A percentile compares a stretch with the other conserved stretches of the same genome.
Evolutionary conservation across 768 basidiomycete genomes (phyloP).

Genomic region (Trametes maxima): DNA sequence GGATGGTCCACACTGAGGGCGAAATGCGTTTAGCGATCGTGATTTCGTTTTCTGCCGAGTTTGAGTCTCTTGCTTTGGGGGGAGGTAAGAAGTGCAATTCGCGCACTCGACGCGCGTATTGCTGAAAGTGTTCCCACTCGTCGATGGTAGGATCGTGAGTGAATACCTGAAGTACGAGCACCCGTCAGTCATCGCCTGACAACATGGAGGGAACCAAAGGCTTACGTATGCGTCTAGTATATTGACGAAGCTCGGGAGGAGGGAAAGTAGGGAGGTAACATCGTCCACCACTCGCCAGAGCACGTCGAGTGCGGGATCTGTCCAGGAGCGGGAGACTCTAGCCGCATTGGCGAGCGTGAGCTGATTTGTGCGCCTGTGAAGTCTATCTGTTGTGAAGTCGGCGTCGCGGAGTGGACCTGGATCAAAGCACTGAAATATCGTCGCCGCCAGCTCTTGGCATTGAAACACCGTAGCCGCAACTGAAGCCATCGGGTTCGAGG

Average conservation of each 20-base stretch:
- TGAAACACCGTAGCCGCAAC: neutral
- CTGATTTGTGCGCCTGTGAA: neutral
- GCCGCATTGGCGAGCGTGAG: neutral
- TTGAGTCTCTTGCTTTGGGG: too few species aligned
- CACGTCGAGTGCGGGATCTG: slow-evolving; percentile 3
- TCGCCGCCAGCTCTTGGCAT: neutral
- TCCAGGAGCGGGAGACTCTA: neutral
- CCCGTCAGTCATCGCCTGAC: too few species aligned
- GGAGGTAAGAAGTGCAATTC: neutral
- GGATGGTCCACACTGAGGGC: neutral
- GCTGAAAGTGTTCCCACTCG: slow-evolving; percentile 2
- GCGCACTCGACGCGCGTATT: neutral
- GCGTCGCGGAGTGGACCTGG: neutral
- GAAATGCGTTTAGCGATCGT: neutral
- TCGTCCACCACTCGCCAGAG: slow-evolving; percentile 9
- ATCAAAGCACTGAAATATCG: neutral
- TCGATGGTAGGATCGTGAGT: neutral
- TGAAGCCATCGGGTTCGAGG: neutral
- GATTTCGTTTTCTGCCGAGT: too few species aligned
- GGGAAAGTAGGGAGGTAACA: neutral
- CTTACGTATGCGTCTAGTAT: neutral
- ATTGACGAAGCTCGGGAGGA: neutral
- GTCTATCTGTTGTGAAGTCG: neutral
- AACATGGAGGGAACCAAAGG: neutral
- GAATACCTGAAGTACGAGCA: neutral